Base-by-base conservation (phyloP, 345 rosid genomes). In the Viola odorata region DNA sequence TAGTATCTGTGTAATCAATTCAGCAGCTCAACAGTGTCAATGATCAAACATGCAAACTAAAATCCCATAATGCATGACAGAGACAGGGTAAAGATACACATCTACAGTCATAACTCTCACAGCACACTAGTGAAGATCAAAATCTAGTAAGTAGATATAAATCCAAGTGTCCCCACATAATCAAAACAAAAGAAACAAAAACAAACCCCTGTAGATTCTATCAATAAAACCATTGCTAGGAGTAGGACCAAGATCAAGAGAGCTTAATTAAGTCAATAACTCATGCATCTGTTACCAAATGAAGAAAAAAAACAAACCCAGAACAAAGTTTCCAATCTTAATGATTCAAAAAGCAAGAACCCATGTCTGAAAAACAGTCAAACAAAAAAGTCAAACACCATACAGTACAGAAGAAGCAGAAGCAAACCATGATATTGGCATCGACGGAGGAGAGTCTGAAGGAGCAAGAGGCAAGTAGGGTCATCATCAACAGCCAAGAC, bases 401-500 rank as follows among this genome's bases (percentile, higher is more conserved):
- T 16, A 37, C 13, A 45, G 14, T 23, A 54, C 1, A 45, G 52
- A 36, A 54, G 8, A 47, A 60, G 32, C 38, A 67, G 17, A 57
- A 50, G 57, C 62, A 56, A 51, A 89, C 85, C 92, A 41, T 80
- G 73, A 50, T 86, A 86, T 61, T 86, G 84, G 77, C 88, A 89
- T 37, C 66, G 75, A 52, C 77, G 85, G 69, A 89, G 96, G 62
- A 89, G 58, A 53, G 81, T 65, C 71, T 81, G 74, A 12, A 89
- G 73, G 65, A 86, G 53, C 8, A 71, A 63, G 42, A 89, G 90
- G 63, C 90, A 86, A 56, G 88, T 82, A 3, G 82, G 87, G 72
- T 86, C 90, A 45, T 89, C 92, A 53, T 89, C 96, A 49, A 86
- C 91, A 10, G 90, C 96, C 74, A 89, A 77, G 67, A 89, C 91